Percentiles rank a stretch among this genome's conserved stretches.
phyloP scores from a whole-genome alignment of 306 rosid species.

The Glycyrrhiza uralensis region DNA sequence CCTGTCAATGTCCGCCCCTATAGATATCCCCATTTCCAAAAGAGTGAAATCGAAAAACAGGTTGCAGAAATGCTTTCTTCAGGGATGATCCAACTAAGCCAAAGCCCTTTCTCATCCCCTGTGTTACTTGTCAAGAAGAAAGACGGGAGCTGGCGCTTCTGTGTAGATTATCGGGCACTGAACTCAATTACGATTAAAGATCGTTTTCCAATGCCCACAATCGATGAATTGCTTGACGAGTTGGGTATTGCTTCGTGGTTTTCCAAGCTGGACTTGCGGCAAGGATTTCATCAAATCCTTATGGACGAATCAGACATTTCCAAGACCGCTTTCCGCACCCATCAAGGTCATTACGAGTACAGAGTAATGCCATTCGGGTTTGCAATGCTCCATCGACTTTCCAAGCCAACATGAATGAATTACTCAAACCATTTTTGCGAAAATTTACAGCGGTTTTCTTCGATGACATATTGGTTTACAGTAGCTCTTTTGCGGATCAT shows the following conservation, averaged over 20 bases:
- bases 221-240: not conserved
- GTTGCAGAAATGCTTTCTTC: accelerated
- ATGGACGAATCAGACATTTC: not conserved
- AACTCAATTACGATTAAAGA: not conserved
- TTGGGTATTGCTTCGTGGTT: not conserved
- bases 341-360: too few species aligned
- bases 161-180: not conserved
- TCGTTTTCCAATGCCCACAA: not conserved
- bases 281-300: not conserved
- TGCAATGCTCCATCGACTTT: too few species aligned
- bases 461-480: too few species aligned
- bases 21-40: not conserved
- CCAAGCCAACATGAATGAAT: too few species aligned
- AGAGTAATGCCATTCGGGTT: too few species aligned
- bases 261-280: not conserved
- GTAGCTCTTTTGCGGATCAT: too few species aligned
- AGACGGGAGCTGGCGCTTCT: not conserved
- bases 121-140: not conserved
- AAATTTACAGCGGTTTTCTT: too few species aligned
- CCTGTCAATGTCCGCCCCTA: not conserved
- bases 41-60: not conserved
- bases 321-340: not conserved
- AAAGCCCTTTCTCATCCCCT: not conserved
- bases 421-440: too few species aligned
- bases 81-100: not conserved